Conservation (phyloP, 106 monocot species). For the Gastrodia elata region DNA sequence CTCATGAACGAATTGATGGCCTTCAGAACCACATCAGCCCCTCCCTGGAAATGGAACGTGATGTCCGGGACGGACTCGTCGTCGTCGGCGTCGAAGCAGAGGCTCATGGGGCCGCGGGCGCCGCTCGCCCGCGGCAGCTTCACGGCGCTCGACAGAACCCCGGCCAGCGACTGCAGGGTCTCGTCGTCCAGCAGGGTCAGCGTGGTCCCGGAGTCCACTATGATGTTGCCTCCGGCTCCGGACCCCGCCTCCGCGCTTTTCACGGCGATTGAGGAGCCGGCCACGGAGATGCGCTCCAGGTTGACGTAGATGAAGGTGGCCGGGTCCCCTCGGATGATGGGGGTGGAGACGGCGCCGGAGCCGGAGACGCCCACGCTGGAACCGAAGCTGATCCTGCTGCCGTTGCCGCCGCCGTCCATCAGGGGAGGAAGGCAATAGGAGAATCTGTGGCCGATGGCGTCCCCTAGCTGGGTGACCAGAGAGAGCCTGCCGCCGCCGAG, state of each 20-base stretch:
- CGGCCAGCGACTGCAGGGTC: not conserved
- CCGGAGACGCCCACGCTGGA: not conserved
- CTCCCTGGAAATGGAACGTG: conserved; percentile 12
- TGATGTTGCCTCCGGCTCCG: conserved; percentile 23
- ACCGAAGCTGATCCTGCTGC: conserved; percentile 30
- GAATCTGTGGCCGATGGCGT: conserved; percentile 22
- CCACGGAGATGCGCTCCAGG: conserved; percentile 19
- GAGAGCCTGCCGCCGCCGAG: conserved; percentile 35
- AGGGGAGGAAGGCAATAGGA: conserved; percentile 36
- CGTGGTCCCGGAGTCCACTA: conserved; percentile 42
- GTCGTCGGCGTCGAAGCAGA: conserved; percentile 20
- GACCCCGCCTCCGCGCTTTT: no score
- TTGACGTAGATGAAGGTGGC: conserved; percentile 17
- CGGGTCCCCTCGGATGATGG: not conserved
- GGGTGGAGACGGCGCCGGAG: conserved; percentile 7
- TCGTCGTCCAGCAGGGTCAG: conserved; percentile 18
- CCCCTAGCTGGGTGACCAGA: conserved; percentile 31
- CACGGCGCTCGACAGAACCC: not conserved
- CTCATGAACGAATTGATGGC: conserved; percentile 15
- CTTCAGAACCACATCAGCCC: conserved; percentile 15
- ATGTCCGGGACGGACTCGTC: conserved; percentile 21
- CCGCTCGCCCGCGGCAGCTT: conserved; percentile 8
- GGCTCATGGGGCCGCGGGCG: not conserved
- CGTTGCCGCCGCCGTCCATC: not conserved
- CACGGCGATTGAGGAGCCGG: not conserved